Percentiles rank a stretch among this genome's conserved stretches.
phyloP scores from a whole-genome alignment of 1,284 basidiomycete genomes.

The Apiotrichum porosum region DNA sequence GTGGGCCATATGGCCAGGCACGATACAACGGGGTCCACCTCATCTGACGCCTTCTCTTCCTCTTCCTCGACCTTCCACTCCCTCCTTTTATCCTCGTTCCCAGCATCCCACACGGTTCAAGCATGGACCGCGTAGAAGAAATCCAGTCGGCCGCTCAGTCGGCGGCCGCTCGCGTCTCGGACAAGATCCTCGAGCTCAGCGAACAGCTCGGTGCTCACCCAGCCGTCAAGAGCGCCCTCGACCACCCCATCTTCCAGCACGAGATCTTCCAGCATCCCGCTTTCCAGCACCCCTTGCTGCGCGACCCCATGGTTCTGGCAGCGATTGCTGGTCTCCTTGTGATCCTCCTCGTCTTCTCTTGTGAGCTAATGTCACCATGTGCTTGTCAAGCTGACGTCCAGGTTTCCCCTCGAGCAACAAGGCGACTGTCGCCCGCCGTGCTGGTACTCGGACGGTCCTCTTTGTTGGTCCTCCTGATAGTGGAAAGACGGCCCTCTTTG shows the following conservation, averaged over 20 bases:
- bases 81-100: neutral
- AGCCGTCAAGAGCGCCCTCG: conserved; percentile 2
- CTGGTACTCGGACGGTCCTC: conserved; percentile 31
- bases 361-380: conserved; percentile 26
- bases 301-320: conserved; percentile 35
- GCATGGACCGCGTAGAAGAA: neutral
- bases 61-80: too few relatives aligned
- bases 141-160: neutral
- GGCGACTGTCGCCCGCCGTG: conserved; percentile 10
- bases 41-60: too few relatives aligned
- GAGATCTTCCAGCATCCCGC: conserved; percentile 4
- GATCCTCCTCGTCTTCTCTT: conserved; percentile 20
- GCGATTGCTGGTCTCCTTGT: conserved; percentile 27
- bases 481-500: conserved; percentile 45
- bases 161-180: neutral
- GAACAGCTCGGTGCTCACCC: neutral
- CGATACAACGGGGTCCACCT: too few relatives aligned
- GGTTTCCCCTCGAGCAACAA: conserved; percentile 6
- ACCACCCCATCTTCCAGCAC: conserved; percentile 5
- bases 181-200: neutral
- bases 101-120: neutral
- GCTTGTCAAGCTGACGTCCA: conserved; percentile 6
- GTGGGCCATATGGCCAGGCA: too few relatives aligned
- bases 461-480: conserved; percentile 40
- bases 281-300: conserved; percentile 20